These are phyloP conservation scores for Avena atlantica DNA, from an alignment of 176 grass and related monocot species.

Conservation along the genomic window DNA sequence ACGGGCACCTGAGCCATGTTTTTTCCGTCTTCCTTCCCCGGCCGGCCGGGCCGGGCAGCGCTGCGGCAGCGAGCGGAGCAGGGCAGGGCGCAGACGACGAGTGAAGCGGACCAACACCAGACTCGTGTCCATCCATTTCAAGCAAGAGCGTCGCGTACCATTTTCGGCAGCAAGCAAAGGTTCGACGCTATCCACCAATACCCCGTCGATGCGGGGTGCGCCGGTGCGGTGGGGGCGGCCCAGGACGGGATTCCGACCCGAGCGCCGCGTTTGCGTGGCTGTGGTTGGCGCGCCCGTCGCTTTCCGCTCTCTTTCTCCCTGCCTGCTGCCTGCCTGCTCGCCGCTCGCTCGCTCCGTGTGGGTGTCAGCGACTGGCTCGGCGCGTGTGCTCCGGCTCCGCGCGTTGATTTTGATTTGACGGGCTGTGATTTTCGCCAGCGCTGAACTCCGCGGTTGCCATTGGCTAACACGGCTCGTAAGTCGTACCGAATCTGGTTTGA, in stretches of 20 bases:
- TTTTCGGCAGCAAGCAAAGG: conserved; percentile 43
- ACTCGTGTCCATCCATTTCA: conserved; percentile 35
- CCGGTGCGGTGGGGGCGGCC: neutral
- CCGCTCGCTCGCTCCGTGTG: neutral
- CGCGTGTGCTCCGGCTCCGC: neutral
- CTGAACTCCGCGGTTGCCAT: neutral
- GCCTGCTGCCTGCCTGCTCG: neutral
- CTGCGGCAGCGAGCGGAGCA: neutral
- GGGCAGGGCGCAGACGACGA: neutral
- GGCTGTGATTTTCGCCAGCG: neutral
- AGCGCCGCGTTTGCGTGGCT: neutral
- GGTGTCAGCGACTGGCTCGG: neutral
- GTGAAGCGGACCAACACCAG: neutral
- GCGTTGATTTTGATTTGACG: neutral
- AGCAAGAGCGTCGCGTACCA: conserved; percentile 13
- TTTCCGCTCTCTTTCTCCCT: neutral
- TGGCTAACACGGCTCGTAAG: neutral
- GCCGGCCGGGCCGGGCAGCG: neutral
- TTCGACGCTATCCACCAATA: neutral
- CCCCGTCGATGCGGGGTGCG: neutral
- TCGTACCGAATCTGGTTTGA: neutral
- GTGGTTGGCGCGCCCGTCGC: neutral
- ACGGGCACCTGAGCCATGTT: conserved; percentile 25
- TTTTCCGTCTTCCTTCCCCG: neutral
- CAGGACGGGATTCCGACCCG: neutral